Evolutionary conservation across 2,329 filamentous ascomycete genomes (phyloP).

Genomic region (Nannizzia gypsea): DNA sequence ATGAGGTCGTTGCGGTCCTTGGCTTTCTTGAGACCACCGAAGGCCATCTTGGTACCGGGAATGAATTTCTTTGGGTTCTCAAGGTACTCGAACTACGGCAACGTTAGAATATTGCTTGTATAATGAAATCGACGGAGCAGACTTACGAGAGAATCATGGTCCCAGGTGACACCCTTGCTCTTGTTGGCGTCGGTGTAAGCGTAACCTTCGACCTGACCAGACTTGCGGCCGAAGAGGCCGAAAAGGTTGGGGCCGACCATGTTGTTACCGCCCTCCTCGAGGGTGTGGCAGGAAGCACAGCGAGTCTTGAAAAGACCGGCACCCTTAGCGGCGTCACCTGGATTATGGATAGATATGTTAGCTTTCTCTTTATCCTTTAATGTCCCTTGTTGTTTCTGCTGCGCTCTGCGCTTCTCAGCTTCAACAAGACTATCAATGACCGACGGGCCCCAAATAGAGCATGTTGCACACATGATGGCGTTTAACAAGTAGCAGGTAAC

Average conservation of each 20-base stretch:
- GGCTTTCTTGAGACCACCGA: constrained; percentile 98
- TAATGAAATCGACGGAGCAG: too few relatives aligned
- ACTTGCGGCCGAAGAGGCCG: constrained; percentile 96
- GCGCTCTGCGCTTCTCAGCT: constrained; percentile 7
- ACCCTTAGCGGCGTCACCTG: constrained; percentile 14
- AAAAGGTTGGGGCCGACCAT: constrained; percentile 96
- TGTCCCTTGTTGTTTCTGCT: background rate
- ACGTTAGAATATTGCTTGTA: constrained; percentile 14
- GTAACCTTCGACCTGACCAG: constrained; percentile 81
- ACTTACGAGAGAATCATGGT: constrained; percentile 69
- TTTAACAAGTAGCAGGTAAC: background rate
- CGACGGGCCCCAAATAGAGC: background rate
- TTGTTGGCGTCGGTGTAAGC: constrained; percentile 99
- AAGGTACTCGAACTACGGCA: constrained; percentile 76
- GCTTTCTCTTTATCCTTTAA: constrained; percentile 4
- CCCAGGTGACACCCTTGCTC: constrained; percentile 83
- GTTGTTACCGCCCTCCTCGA: constrained; percentile 82
- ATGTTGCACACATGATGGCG: background rate
- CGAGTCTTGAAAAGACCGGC: constrained; percentile 47
- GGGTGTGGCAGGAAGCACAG: constrained; percentile 96
- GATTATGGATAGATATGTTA: constrained; percentile 8
- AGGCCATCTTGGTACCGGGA: constrained; percentile 99
- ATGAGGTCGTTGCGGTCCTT: constrained; percentile 99
- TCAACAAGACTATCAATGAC: constrained; percentile 1
- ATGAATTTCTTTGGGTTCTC: constrained; percentile 99